Conservation (phyloP, 139 green algal genomes). For the Micractinium sp. region DNA sequence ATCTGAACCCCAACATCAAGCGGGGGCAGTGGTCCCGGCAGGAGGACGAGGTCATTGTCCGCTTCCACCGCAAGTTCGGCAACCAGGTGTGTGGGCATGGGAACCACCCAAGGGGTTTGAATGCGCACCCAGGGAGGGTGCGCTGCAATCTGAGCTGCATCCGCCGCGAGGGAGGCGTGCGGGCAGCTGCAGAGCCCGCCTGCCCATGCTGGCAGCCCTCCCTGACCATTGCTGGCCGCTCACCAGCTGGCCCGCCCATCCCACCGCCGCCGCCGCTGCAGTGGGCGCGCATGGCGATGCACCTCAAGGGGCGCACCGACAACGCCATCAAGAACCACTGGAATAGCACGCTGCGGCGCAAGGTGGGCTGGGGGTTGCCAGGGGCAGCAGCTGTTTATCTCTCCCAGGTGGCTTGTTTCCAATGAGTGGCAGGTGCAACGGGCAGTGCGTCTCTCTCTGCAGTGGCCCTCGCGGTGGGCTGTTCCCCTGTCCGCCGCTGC, state of each 20-base stretch:
- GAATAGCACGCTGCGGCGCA: slow-evolving; percentile 66
- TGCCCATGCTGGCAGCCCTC: too few relatives aligned
- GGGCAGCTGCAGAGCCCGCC: too few relatives aligned
- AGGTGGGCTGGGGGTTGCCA: background rate
- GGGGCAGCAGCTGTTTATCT: too few relatives aligned
- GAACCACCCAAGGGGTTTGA: too few relatives aligned
- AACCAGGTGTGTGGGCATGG: slow-evolving; percentile 18
- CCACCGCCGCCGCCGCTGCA: slow-evolving; percentile 18
- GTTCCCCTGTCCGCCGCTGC: background rate
- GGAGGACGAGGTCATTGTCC: slow-evolving; percentile 61
- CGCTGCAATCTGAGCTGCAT: too few relatives aligned
- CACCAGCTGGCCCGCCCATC: too few relatives aligned
- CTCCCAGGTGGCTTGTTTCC: too few relatives aligned
- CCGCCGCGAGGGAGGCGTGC: too few relatives aligned
- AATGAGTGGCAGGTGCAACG: background rate
- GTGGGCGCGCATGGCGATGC: slow-evolving; percentile 72
- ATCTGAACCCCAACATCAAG: slow-evolving; percentile 73
- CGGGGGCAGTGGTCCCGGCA: slow-evolving; percentile 67
- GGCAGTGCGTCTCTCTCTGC: background rate
- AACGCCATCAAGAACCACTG: slow-evolving; percentile 89
- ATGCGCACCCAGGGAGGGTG: too few relatives aligned
- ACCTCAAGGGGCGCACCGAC: slow-evolving; percentile 73
- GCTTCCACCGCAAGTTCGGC: slow-evolving; percentile 43
- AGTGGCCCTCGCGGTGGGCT: too few relatives aligned
- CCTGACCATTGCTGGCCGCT: too few relatives aligned